These are phyloP conservation scores for Anthostomella pinea DNA, from an alignment of 2,329 filamentous ascomycete genomes.

Conservation along the genomic window DNA sequence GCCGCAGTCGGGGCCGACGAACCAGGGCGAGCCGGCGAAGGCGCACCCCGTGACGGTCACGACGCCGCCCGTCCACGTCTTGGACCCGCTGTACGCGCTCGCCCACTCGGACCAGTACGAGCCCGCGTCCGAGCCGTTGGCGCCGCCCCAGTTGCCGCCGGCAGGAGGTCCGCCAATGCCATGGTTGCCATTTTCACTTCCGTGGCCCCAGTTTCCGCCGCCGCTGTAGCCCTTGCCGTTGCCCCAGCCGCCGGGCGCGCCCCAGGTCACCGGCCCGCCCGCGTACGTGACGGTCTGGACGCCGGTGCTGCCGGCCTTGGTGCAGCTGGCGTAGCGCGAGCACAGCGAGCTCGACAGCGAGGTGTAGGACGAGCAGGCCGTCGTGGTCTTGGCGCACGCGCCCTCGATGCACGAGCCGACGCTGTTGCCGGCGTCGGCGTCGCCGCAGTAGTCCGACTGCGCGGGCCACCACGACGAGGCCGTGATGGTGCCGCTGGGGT, in stretches of 20 bases:
- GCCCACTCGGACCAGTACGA: conserved; percentile 32
- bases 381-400: conserved; percentile 25
- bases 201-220: conserved; percentile 1
- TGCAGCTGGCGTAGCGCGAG: conserved; percentile 38
- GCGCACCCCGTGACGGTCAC: conserved; percentile 43
- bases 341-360: conserved; percentile 42
- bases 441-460: conserved; percentile 32
- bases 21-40: conserved; percentile 40
- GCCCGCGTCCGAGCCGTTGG: conserved; percentile 16
- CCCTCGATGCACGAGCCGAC: conserved; percentile 28
- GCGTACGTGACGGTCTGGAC: conserved; percentile 39
- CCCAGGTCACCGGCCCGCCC: conserved; percentile 34
- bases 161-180: no score
- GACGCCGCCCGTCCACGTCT: conserved; percentile 36
- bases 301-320: conserved; percentile 36
- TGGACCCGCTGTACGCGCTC: conserved; percentile 26
- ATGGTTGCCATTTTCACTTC: no score
- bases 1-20: conserved; percentile 36
- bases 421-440: conserved; percentile 24
- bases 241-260: conserved; percentile 29
- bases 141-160: conserved; percentile 9
- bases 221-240: background rate
- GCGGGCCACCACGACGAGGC: conserved; percentile 30
- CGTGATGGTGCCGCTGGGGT: conserved; percentile 24
- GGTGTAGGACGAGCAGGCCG: conserved; percentile 28